Conservation (phyloP, 805 yeast species). For the Nakazawaea populi region DNA sequence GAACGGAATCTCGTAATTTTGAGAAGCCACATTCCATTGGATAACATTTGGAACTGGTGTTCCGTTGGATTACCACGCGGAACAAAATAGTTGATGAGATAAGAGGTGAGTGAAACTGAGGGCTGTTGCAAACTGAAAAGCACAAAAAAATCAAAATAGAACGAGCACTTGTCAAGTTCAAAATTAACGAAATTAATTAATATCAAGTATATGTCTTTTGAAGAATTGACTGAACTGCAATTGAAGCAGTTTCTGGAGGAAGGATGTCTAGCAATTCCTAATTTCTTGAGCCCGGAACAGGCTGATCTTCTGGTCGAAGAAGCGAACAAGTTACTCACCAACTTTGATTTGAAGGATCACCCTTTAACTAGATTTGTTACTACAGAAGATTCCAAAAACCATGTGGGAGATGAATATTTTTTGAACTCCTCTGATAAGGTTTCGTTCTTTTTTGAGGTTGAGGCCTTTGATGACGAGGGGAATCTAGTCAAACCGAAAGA, state of each 20-base stretch:
- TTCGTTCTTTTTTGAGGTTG: slow-evolving; percentile 64
- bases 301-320: slow-evolving; percentile 33
- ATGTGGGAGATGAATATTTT: slow-evolving; percentile 71
- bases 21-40: too few species aligned
- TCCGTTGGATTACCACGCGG: too few species aligned
- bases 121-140: too few species aligned
- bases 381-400: slow-evolving; percentile 37
- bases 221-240: slow-evolving; percentile 40
- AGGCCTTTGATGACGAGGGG: slow-evolving; percentile 55
- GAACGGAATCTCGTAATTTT: too few species aligned
- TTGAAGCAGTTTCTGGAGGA: slow-evolving; percentile 40
- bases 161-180: background rate
- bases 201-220: background rate
- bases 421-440: slow-evolving; percentile 64
- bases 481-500: slow-evolving; percentile 45
- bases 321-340: slow-evolving; percentile 37
- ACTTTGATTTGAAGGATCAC: slow-evolving; percentile 49
- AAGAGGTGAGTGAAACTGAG: too few species aligned
- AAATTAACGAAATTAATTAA: background rate
- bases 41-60: too few species aligned
- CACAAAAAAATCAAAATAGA: too few species aligned
- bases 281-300: slow-evolving; percentile 41
- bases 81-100: too few species aligned
- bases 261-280: slow-evolving; percentile 58
- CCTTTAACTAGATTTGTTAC: slow-evolving; percentile 72